Evolutionary conservation across 495 filamentous ascomycete species (phyloP), one percentile per base, ranked within the genome.

Genomic region (Talaromyces ruber): DNA sequence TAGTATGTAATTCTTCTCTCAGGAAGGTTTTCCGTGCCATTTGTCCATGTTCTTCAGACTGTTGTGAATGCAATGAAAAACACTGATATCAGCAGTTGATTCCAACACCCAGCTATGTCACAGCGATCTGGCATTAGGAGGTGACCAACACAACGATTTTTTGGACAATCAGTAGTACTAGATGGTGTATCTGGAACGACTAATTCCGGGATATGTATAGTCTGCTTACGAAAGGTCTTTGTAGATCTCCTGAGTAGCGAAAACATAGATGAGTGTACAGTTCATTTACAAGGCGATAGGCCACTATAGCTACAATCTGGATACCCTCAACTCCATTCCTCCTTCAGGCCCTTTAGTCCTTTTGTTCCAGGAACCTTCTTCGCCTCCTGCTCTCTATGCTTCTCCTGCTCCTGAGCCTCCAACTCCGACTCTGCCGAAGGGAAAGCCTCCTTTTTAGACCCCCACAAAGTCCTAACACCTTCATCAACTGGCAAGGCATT

Each of bases 401-500:
- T 39, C 21, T 47, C 51, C 50, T 37, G 29, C 25, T 37, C 37
- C 21, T 57, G 22, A 18, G 21, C 51, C 6, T 52, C 50, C 2
- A 51, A 1, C 24, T 61, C 45, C 6, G 21, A 22, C 37, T 61
- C 30, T n/a, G 53, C 12, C 6, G 43, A 47, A 18, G 43, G 58
- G 12, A 60, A 60, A 25, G 54, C 54, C 22, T 51, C 39, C 59
- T 32, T 60, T 22, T 60, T 62, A 21, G 60, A 34, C 0, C 53
- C 32, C 77, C 76, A 78, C 7, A 63, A 66, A 8, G 71, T 71
- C 29, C 62, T 62, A 3, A 77, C 72, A 29, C 76, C 76, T 51
- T 78, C 74, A 65, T 80, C 77, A 37, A 80, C 63, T 6, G 72
- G 70, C 56, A 78, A 64, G 1, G 77, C 77, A 67, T 78, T 68